Evolutionary conservation across 768 basidiomycete species (phyloP).

Genomic region (Solioccasus polychromus): DNA sequence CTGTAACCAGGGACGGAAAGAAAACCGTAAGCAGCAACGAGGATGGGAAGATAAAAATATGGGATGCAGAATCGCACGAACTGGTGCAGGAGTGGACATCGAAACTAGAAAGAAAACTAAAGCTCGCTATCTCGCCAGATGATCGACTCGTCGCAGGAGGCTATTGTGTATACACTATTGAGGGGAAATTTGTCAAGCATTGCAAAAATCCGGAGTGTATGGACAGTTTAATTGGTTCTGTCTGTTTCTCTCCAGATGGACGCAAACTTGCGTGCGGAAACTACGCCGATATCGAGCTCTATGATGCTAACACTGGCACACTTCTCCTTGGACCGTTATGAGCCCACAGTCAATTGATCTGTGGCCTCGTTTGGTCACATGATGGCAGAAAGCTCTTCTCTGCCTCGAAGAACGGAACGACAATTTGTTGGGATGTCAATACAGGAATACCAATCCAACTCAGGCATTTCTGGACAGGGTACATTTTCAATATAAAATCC

Average conservation of each 20-base stretch:
- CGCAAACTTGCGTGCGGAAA: neutral
- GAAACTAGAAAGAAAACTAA: fast-evolving
- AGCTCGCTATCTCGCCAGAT: conserved; percentile 1
- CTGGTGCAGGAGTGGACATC: neutral
- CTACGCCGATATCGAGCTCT: neutral
- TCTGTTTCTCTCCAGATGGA: conserved; percentile 3
- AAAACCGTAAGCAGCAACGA: neutral
- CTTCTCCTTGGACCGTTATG: neutral
- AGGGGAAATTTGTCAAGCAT: neutral
- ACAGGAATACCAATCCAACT: too few relatives aligned
- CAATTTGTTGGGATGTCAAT: too few relatives aligned
- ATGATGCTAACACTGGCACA: neutral
- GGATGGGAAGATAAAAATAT: neutral
- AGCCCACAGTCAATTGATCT: neutral
- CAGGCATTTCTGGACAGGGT: too few relatives aligned
- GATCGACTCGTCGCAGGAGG: neutral
- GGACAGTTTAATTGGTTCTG: neutral
- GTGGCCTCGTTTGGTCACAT: conserved; percentile 2
- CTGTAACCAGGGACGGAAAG: neutral
- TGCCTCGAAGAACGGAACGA: too few relatives aligned
- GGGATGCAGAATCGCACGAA: neutral
- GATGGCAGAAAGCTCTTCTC: conserved; percentile 5
- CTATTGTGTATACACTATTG: neutral
- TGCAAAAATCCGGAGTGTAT: too few relatives aligned
- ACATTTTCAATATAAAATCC: too few relatives aligned